Evolutionary conservation across 768 basidiomycete species (phyloP), one percentile per base, ranked within the genome.

Genomic region (Galerina sulciceps): DNA sequence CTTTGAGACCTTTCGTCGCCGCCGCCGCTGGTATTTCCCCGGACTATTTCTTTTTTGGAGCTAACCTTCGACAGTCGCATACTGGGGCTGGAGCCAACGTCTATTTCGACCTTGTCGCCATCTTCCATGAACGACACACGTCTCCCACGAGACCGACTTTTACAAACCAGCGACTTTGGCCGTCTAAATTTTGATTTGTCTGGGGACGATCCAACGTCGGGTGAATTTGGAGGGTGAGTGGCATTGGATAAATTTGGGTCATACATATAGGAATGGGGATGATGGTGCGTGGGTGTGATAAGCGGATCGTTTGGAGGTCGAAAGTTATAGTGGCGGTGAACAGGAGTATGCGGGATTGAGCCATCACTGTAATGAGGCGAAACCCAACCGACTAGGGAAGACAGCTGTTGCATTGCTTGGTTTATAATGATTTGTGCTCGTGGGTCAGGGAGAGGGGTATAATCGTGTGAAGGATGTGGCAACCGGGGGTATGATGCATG

Each of bases 71-170:
- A 44, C 26, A 53, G 53, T 42, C 47, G 58, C 26, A 35, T 46
- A 23, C 26, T 26, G 8, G 31, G 58, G 57, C 45, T 59, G n/a
- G 59, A 59, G 34, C 47, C 48, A 17, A 37, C 50, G 8, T 58
- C 65, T 44, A 45, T 47, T 41, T 58, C 61, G 23, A 65, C 66
- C 47, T 48, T 46, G 42, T 72, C 72, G 20, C 66, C 70, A 31
- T 75, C 75, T 13, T 84, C 62, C 57, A 70, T 75, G 66, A 89
- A 89, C 10, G 86, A 85, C 2, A 88, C 86, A 20, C 76, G 75
- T 57, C 86, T 77, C 9, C 82, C 85, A 31, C 80, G 71, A 17
- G 86, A 84, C 48, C 72, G 78, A 69, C 86, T 85, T 50, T 82
- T 76, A 26, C 73, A 70, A 22, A 81, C 81, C 60, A 79, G 62